Evolutionary conservation across 1,139 yeast genomes (phyloP).

Genomic region (Suzukiozyma palmioleophila): DNA sequence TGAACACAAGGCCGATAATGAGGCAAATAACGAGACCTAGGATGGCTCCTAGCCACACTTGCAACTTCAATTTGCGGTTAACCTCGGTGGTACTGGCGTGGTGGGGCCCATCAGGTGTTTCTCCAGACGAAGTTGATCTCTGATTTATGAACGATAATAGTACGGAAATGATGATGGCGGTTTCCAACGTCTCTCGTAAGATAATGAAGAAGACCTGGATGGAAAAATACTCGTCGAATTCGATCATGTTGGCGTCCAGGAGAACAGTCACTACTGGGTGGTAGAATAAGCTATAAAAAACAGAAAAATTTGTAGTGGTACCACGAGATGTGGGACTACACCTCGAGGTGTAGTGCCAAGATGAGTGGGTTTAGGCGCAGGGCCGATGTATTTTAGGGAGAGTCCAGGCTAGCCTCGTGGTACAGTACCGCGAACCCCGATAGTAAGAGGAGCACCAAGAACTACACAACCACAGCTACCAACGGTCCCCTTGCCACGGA

Average conservation of each 20-base stretch:
- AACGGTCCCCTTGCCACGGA: no score
- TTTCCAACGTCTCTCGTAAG: slow-evolving; percentile 80
- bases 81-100: slow-evolving; percentile 4
- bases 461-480: no score
- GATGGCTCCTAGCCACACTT: slow-evolving; percentile 83
- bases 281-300: no score
- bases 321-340: no score
- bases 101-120: neutral
- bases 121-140: slow-evolving; percentile 19
- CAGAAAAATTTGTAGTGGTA: no score
- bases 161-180: slow-evolving; percentile 84
- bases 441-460: no score
- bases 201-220: slow-evolving; percentile 84
- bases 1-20: slow-evolving; percentile 69
- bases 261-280: no score
- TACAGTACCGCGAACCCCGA: no score
- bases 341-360: no score
- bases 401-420: no score
- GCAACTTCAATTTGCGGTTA: slow-evolving; percentile 43
- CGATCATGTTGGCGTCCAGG: slow-evolving; percentile 10
- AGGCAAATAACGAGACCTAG: slow-evolving; percentile 72
- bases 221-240: slow-evolving; percentile 53
- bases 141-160: slow-evolving; percentile 76
- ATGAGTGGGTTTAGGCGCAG: no score
- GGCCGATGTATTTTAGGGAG: no score